phyloP scores from a whole-genome alignment of 2,329 filamentous ascomycete species.

The Lecanicillium sp. region DNA sequence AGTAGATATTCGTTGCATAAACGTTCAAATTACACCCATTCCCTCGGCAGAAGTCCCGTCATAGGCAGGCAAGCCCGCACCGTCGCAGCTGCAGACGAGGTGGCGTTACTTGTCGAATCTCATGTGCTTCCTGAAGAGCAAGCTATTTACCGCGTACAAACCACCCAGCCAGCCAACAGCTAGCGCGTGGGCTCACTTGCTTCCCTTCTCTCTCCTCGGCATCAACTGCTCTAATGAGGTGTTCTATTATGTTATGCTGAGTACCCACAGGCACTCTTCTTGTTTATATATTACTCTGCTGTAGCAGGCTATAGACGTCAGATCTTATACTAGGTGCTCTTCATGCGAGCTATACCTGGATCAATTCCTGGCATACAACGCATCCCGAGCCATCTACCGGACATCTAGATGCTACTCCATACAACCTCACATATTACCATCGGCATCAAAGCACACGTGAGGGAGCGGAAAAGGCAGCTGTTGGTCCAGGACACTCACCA shows the following conservation, averaged over 20 bases:
- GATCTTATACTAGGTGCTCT: constrained; percentile 7
- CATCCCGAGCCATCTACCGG: too few relatives aligned
- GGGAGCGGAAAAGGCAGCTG: too few relatives aligned
- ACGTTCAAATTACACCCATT: constrained; percentile 5
- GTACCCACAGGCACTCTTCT: constrained; percentile 4
- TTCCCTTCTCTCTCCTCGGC: constrained; percentile 3
- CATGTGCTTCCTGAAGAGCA: constrained; percentile 8
- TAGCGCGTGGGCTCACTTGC: neutral
- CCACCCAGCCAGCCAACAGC: constrained; percentile 2
- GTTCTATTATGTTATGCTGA: constrained; percentile 7
- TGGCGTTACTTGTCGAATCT: constrained; percentile 4
- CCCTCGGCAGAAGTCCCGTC: constrained; percentile 7
- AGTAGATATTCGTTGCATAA: constrained; percentile 4
- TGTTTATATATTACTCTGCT: constrained; percentile 9
- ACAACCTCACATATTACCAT: too few relatives aligned
- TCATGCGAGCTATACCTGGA: too few relatives aligned
- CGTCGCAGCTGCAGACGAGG: neutral
- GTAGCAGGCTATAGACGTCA: constrained; percentile 8
- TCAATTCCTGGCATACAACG: too few relatives aligned
- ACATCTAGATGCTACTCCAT: too few relatives aligned
- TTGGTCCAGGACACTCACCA: too few relatives aligned
- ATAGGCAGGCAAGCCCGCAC: constrained; percentile 3
- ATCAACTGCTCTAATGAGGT: constrained; percentile 9
- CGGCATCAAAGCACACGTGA: too few relatives aligned
- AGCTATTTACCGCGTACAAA: constrained; percentile 1